phyloP scores from a whole-genome alignment of 352 stramenopile genomes.

The Peronospora farinosa region DNA sequence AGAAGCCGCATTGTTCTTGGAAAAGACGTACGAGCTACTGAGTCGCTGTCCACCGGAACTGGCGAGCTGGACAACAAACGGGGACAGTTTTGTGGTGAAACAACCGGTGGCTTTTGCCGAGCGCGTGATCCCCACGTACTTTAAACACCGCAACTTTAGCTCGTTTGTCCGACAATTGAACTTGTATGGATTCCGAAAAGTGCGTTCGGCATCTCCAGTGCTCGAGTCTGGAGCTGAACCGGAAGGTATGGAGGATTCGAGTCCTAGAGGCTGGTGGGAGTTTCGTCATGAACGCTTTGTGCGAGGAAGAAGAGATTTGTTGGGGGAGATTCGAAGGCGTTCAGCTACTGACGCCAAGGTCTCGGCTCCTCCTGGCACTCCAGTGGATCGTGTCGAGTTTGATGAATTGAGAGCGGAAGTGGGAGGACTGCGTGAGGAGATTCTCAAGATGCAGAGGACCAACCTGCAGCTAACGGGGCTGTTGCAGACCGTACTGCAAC shows the following conservation, averaged over 20 bases:
- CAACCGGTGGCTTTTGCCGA: slow-evolving; percentile 79
- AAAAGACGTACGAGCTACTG: slow-evolving; percentile 89
- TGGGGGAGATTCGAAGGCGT: slow-evolving; percentile 74
- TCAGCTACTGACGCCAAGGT: slow-evolving; percentile 19
- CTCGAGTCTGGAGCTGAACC: neutral
- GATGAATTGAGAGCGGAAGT: slow-evolving; percentile 64
- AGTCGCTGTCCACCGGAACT: slow-evolving; percentile 67
- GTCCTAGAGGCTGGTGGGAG: slow-evolving; percentile 73
- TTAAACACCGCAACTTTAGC: slow-evolving; percentile 91
- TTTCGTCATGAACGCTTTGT: slow-evolving; percentile 86
- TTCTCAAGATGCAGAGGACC: slow-evolving; percentile 61
- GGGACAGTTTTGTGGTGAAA: slow-evolving; percentile 88
- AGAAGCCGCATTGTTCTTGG: slow-evolving; percentile 70
- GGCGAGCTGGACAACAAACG: slow-evolving; percentile 66
- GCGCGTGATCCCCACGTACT: slow-evolving; percentile 85
- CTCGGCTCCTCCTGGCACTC: slow-evolving; percentile 13
- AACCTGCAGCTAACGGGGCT: slow-evolving; percentile 56
- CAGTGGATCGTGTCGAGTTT: slow-evolving; percentile 62
- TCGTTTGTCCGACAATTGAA: slow-evolving; percentile 91
- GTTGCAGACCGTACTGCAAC: slow-evolving; percentile 45
- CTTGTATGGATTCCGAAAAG: slow-evolving; percentile 88
- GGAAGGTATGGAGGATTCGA: slow-evolving; percentile 29
- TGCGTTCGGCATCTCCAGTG: slow-evolving; percentile 27
- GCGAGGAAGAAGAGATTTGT: slow-evolving; percentile 49
- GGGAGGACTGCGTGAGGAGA: slow-evolving; percentile 44